phyloP scores from a whole-genome alignment of 1,284 basidiomycete genomes.

The Schizophyllum commune region DNA sequence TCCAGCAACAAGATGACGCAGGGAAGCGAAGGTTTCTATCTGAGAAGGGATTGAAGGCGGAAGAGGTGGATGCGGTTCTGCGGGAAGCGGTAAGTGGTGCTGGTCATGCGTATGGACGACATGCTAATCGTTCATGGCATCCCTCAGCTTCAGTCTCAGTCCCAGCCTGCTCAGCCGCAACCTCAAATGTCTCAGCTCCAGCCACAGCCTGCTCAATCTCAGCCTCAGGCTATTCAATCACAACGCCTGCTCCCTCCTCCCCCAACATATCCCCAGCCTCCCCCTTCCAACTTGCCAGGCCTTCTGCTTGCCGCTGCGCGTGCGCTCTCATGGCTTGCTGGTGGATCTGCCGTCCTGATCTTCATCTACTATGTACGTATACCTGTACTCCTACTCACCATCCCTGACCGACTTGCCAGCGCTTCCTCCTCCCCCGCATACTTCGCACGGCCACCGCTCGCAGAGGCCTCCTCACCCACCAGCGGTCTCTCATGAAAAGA shows the following conservation, averaged over 20 bases:
- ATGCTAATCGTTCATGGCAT: conserved; percentile 31
- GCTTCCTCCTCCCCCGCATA: conserved; percentile 60
- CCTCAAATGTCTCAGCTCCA: conserved; percentile 9
- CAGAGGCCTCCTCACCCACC: conserved; percentile 49
- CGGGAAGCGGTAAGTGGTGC: conserved; percentile 41
- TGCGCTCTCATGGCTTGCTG: conserved; percentile 57
- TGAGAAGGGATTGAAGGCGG: conserved; percentile 61
- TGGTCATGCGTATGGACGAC: conserved; percentile 1
- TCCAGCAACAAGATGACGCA: conserved; percentile 45
- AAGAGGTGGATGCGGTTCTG: conserved; percentile 56
- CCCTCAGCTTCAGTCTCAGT: conserved; percentile 6
- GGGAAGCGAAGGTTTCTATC: conserved; percentile 58
- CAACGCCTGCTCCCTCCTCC: conserved; percentile 48
- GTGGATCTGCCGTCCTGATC: conserved; percentile 50
- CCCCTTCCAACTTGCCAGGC: conserved; percentile 61
- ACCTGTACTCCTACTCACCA: no score
- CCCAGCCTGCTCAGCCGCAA: conserved; percentile 8
- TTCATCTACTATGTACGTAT: conserved; percentile 61
- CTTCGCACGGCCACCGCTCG: conserved; percentile 51
- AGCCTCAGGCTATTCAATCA: no score
- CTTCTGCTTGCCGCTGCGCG: conserved; percentile 54
- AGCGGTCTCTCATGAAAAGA: conserved; percentile 42
- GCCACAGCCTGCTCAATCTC: no score
- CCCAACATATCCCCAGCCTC: conserved; percentile 62
- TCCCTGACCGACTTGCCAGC: conserved; percentile 32